Percentiles rank a stretch among this genome's conserved stretches.
Conservation (phyloP, 306 rosid genomes). For the Cucurbita maxima region DNA sequence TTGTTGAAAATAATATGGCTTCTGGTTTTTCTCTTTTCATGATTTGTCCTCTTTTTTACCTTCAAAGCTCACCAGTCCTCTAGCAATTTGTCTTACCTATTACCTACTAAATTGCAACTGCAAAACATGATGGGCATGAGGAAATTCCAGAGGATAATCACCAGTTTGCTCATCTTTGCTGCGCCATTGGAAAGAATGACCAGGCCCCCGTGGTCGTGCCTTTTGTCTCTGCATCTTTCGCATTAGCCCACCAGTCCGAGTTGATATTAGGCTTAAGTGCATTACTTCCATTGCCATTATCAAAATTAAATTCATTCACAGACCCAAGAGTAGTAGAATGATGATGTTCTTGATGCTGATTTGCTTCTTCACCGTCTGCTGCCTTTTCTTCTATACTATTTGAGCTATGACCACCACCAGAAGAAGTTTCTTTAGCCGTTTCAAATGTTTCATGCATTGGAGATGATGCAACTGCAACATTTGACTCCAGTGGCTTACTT, state of each 20-base stretch:
- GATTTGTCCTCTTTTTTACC: not conserved
- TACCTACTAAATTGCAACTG: not conserved
- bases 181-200: conserved; percentile 77
- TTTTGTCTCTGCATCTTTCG: conserved; percentile 51
- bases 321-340: conserved; percentile 45
- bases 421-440: not conserved
- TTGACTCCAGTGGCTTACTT: conserved; percentile 19
- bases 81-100: not conserved
- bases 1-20: not conserved
- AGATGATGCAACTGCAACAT: conserved; percentile 22
- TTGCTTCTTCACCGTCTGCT: conserved; percentile 22
- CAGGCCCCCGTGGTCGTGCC: conserved; percentile 35
- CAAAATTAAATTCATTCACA: conserved; percentile 75
- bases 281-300: conserved; percentile 47
- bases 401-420: conserved; percentile 23
- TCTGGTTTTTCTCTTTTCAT: not conserved
- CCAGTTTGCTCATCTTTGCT: conserved; percentile 15
- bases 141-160: not conserved
- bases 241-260: conserved; percentile 88
- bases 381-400: conserved; percentile 17
- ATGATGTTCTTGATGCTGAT: conserved; percentile 35
- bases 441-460: not conserved
- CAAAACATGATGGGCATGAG: not conserved
- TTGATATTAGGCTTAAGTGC: conserved; percentile 18
- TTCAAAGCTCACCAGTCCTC: not conserved